phyloP scores from a whole-genome alignment of 345 rosid genomes.

The Geranium brycei region DNA sequence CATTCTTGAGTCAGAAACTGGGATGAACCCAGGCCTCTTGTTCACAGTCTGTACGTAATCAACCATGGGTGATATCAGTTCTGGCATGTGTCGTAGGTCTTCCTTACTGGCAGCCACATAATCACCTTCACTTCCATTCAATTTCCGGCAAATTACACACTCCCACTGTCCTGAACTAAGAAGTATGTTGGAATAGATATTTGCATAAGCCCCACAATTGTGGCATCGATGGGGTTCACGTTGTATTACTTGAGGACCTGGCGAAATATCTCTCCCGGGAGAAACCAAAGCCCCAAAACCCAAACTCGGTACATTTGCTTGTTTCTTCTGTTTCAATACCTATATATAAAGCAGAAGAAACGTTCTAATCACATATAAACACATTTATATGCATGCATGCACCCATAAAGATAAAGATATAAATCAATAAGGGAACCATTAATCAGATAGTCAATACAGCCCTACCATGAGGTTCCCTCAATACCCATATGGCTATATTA shows the following conservation, averaged over 20 bases:
- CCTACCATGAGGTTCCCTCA: not conserved
- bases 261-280: slow-evolving; percentile 67
- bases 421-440: not conserved
- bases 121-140: slow-evolving; percentile 84
- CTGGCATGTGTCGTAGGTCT: slow-evolving; percentile 59
- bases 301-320: slow-evolving; percentile 72
- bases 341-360: slow-evolving; percentile 9
- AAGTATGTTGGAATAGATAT: slow-evolving; percentile 63
- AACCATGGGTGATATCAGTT: slow-evolving; percentile 62
- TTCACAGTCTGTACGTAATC: slow-evolving; percentile 86
- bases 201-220: slow-evolving; percentile 88
- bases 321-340: slow-evolving; percentile 86
- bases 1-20: slow-evolving; percentile 74
- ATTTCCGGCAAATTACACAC: slow-evolving; percentile 57
- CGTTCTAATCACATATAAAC: not conserved
- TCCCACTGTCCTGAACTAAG: slow-evolving; percentile 97
- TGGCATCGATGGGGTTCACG: slow-evolving; percentile 86
- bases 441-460: not conserved
- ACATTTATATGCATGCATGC: not conserved
- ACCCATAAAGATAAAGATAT: slow-evolving; percentile 1
- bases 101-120: slow-evolving; percentile 64
- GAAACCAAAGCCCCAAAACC: slow-evolving; percentile 93
- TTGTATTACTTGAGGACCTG: slow-evolving; percentile 65
- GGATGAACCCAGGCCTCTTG: slow-evolving; percentile 71
- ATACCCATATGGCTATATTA: no score